phyloP scores from a whole-genome alignment of 176 grass and related monocot genomes.

The Elymus sibiricus region DNA sequence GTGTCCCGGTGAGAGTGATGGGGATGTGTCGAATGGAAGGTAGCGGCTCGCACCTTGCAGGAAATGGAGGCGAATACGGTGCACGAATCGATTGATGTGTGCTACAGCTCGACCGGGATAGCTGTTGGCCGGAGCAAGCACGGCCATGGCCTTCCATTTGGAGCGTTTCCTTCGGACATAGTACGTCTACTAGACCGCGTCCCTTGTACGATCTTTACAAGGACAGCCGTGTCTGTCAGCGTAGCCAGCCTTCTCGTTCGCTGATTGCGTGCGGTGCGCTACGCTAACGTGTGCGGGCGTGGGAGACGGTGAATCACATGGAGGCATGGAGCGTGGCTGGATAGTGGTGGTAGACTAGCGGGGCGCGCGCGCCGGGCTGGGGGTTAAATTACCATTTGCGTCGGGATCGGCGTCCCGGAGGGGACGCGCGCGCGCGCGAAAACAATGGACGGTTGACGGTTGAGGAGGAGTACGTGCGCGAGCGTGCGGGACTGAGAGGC shows the following conservation, averaged over 20 bases:
- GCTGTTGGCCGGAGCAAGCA: constrained; percentile 1
- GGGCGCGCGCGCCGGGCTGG: neutral
- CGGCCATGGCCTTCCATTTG: constrained; percentile 32
- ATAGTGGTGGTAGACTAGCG: neutral
- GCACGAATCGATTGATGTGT: neutral
- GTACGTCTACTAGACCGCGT: neutral
- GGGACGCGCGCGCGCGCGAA: neutral
- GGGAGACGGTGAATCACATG: neutral
- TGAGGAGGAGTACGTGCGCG: neutral
- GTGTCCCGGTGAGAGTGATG: neutral
- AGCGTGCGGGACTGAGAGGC: neutral
- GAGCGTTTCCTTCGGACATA: neutral
- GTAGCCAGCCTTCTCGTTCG: neutral
- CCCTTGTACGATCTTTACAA: neutral
- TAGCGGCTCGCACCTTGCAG: constrained; percentile 1
- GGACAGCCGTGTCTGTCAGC: neutral
- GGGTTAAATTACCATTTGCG: neutral
- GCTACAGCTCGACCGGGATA: neutral
- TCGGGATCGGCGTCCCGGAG: neutral
- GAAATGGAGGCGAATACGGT: neutral
- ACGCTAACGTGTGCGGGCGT: neutral
- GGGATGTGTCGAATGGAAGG: neutral
- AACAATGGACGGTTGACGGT: neutral
- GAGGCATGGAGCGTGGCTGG: neutral
- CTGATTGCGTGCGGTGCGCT: neutral